Evolutionary conservation across 495 filamentous ascomycete genomes (phyloP).

Genomic region (Trichocladium uniseriatum): DNA sequence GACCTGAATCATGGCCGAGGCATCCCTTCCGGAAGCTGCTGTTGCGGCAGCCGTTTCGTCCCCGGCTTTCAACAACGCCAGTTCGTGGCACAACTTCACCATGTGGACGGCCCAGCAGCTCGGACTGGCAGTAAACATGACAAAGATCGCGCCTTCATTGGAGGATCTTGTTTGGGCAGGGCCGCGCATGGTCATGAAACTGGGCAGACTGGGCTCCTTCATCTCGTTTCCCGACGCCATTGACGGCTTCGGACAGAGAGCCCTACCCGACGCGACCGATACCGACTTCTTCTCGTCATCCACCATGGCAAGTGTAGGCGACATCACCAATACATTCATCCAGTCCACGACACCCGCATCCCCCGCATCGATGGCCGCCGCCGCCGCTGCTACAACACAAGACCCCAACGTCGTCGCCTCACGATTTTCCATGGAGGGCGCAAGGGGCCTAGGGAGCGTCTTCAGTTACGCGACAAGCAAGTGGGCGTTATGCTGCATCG

Average conservation of each 20-base stretch:
- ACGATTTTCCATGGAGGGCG: conserved; percentile 42
- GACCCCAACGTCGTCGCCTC: conserved; percentile 35
- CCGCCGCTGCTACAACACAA: conserved; percentile 23
- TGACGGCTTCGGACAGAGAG: conserved; percentile 51
- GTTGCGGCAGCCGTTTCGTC: conserved; percentile 8
- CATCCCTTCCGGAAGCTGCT: conserved; percentile 11
- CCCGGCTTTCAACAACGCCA: conserved; percentile 28
- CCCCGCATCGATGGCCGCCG: conserved; percentile 5
- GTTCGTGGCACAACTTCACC: conserved; percentile 40
- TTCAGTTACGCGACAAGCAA: conserved; percentile 88
- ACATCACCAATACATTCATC: conserved; percentile 13
- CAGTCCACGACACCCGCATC: conserved; percentile 20
- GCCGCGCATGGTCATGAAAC: conserved; percentile 53
- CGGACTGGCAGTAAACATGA: conserved; percentile 32
- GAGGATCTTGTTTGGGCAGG: conserved; percentile 52
- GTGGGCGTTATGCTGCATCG: conserved; percentile 83
- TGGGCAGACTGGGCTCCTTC: conserved; percentile 51
- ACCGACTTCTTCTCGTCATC: conserved; percentile 28
- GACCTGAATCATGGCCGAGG: conserved; percentile 4
- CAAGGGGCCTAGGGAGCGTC: conserved; percentile 63
- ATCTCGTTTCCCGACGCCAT: conserved; percentile 52
- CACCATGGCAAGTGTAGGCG: conserved; percentile 17
- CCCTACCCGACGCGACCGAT: conserved; percentile 50
- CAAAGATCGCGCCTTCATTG: conserved; percentile 36
- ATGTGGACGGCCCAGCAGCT: conserved; percentile 37